These are phyloP conservation scores for Sphenostylis stenocarpa DNA, from an alignment of 306 rosid species.

Conservation along the genomic window DNA sequence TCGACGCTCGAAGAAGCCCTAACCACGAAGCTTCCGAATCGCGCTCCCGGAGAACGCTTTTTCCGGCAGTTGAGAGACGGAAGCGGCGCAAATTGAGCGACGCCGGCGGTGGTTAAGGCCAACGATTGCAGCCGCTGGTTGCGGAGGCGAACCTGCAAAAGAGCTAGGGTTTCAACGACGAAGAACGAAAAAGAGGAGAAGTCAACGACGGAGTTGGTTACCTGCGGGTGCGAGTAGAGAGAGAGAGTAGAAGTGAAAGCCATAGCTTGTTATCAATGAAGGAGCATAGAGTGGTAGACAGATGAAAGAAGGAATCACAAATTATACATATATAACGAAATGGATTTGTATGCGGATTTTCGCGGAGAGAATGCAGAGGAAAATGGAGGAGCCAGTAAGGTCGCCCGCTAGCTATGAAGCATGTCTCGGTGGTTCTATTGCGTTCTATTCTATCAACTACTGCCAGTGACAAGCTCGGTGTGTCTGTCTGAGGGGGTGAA, in stretches of 20 bases:
- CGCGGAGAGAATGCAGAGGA: not conserved
- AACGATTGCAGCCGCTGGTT: slow-evolving; percentile 35
- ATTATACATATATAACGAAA: not conserved
- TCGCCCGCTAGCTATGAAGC: not conserved
- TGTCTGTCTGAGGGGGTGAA: not conserved
- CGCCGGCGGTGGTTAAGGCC: slow-evolving; percentile 23
- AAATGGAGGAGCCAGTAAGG: not conserved
- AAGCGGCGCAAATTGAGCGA: slow-evolving; percentile 31
- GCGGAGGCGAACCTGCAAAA: slow-evolving; percentile 34
- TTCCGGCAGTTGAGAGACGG: slow-evolving; percentile 33
- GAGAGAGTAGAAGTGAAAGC: slow-evolving; percentile 61
- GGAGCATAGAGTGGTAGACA: slow-evolving; percentile 19
- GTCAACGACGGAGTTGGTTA: slow-evolving; percentile 4
- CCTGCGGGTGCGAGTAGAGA: slow-evolving; percentile 54
- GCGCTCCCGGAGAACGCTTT: not conserved
- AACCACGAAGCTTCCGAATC: slow-evolving; percentile 44
- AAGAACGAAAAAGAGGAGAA: not conserved
- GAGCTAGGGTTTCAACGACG: slow-evolving; percentile 23
- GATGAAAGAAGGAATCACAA: not conserved
- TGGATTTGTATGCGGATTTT: not conserved
- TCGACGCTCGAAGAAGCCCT: slow-evolving; percentile 53
- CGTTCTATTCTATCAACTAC: slow-evolving; percentile 17
- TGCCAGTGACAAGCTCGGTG: not conserved
- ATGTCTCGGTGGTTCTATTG: slow-evolving; percentile 3
- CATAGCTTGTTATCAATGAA: slow-evolving; percentile 45